These are phyloP conservation scores for Babesia sp. DNA, from an alignment of 169 alveolate genomes.

Conservation along the genomic window DNA sequence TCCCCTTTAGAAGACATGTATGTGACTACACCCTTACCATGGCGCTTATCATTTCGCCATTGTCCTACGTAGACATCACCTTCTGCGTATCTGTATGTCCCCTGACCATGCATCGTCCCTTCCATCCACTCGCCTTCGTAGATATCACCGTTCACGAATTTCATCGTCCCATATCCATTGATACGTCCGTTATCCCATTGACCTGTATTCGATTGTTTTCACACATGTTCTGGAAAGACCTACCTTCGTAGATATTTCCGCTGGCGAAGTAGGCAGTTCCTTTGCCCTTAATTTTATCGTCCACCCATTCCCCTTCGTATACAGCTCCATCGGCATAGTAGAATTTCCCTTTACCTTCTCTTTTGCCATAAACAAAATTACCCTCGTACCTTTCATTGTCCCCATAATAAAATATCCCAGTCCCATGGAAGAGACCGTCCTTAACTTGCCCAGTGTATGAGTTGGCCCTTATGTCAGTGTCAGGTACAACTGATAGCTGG, in stretches of 20 bases:
- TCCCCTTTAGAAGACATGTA: slow-evolving; percentile 75
- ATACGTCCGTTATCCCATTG: slow-evolving; percentile 92
- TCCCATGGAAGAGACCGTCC: slow-evolving; percentile 91
- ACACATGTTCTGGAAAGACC: background rate
- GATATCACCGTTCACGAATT: slow-evolving; percentile 87
- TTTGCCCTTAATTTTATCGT: slow-evolving; percentile 91
- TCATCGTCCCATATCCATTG: slow-evolving; percentile 89
- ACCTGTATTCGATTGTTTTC: slow-evolving; percentile 71
- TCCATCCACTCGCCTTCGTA: slow-evolving; percentile 95
- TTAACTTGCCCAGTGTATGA: slow-evolving; percentile 89
- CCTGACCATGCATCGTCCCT: slow-evolving; percentile 93
- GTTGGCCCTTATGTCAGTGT: slow-evolving; percentile 55
- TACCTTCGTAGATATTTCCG: slow-evolving; percentile 85
- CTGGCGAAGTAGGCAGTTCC: slow-evolving; percentile 89
- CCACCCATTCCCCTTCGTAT: slow-evolving; percentile 94
- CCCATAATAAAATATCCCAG: slow-evolving; percentile 84
- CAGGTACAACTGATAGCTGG: slow-evolving; percentile 13
- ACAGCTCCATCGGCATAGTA: slow-evolving; percentile 92
- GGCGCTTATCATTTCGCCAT: slow-evolving; percentile 92
- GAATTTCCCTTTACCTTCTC: slow-evolving; percentile 92
- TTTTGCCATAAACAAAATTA: slow-evolving; percentile 90
- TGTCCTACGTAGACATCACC: slow-evolving; percentile 93
- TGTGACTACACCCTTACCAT: slow-evolving; percentile 91
- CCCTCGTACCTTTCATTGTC: slow-evolving; percentile 94
- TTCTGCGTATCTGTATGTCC: slow-evolving; percentile 89